Evolutionary conservation across 352 stramenopile species (phyloP).

Genomic region (Phytopythium montanum): DNA sequence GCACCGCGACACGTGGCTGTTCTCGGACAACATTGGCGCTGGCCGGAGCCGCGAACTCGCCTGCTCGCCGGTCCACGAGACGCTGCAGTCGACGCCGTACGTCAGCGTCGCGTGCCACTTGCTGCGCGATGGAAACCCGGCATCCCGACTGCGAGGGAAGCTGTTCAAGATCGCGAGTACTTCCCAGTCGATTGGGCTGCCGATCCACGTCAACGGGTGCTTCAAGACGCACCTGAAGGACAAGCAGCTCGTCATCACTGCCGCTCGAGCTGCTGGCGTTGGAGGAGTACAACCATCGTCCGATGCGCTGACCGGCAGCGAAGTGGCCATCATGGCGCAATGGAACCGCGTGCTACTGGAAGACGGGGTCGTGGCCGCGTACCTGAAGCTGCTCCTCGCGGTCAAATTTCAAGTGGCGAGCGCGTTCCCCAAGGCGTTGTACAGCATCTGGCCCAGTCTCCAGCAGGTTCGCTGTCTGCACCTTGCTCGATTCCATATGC

Average conservation of each 20-base stretch:
- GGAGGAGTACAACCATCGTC: constrained; percentile 5
- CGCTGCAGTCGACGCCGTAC: constrained; percentile 58
- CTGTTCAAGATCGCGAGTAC: constrained; percentile 62
- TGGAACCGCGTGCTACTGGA: constrained; percentile 76
- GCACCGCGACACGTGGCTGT: constrained; percentile 52
- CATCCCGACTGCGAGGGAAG: constrained; percentile 39
- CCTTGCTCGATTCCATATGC: background rate
- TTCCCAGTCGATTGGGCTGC: constrained; percentile 40
- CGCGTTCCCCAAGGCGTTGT: constrained; percentile 45
- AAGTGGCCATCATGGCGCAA: constrained; percentile 46
- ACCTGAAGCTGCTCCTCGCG: constrained; percentile 55
- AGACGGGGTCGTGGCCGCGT: constrained; percentile 57
- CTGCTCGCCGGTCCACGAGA: constrained; percentile 51
- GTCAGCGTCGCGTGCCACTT: constrained; percentile 62
- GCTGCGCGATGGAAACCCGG: constrained; percentile 39
- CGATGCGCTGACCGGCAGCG: constrained; percentile 26
- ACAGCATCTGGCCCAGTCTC: constrained; percentile 58
- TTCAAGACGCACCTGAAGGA: constrained; percentile 67
- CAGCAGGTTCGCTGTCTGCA: constrained; percentile 23
- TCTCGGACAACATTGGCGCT: constrained; percentile 61
- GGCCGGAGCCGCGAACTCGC: constrained; percentile 69
- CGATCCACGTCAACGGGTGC: constrained; percentile 70
- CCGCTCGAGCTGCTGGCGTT: constrained; percentile 3
- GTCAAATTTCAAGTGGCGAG: constrained; percentile 40
- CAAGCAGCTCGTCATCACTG: constrained; percentile 29